A percentile compares a stretch with the other conserved stretches of the same genome.
Conservation (phyloP, 306 rosid genomes). For the Calophaca sinica region DNA sequence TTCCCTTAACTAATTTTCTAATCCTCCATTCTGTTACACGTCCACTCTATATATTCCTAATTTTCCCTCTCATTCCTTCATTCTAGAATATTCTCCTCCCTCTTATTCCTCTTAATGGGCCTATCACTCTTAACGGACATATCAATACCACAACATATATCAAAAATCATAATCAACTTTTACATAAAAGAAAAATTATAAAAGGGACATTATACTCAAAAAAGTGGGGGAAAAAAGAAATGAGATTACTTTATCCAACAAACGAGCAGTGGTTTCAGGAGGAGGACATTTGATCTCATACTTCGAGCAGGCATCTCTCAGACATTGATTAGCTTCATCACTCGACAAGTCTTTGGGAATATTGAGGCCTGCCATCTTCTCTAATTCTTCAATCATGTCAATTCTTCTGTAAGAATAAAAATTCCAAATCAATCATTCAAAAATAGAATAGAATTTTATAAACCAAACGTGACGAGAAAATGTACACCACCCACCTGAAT, state of each 20-base stretch:
- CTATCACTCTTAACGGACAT: too few species aligned
- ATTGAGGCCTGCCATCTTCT: constrained; percentile 73
- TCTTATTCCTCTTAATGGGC: too few species aligned
- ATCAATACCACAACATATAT: too few species aligned
- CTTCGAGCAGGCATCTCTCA: constrained; percentile 75
- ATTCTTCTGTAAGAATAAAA: constrained; percentile 69
- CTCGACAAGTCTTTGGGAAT: constrained; percentile 85
- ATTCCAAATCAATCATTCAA: constrained; percentile 33
- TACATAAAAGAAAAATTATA: constrained; percentile 1
- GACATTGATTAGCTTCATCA: constrained; percentile 78
- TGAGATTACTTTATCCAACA: constrained; percentile 80
- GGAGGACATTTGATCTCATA: constrained; percentile 83
- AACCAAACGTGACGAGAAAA: not conserved
- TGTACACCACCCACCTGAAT: constrained; percentile 61
- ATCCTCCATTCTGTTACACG: too few species aligned
- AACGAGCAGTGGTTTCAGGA: constrained; percentile 86
- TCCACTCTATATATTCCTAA: too few species aligned
- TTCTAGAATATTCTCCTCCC: too few species aligned
- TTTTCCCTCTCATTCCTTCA: too few species aligned
- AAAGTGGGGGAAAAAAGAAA: not conserved
- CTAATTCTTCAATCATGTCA: constrained; percentile 90
- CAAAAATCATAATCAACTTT: not conserved
- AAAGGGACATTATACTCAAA: not conserved
- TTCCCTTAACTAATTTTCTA: too few species aligned
- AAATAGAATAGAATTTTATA: constrained; percentile 20